phyloP scores from a whole-genome alignment of 2,329 filamentous ascomycete genomes.

The Pestalotiopsis sp. region DNA sequence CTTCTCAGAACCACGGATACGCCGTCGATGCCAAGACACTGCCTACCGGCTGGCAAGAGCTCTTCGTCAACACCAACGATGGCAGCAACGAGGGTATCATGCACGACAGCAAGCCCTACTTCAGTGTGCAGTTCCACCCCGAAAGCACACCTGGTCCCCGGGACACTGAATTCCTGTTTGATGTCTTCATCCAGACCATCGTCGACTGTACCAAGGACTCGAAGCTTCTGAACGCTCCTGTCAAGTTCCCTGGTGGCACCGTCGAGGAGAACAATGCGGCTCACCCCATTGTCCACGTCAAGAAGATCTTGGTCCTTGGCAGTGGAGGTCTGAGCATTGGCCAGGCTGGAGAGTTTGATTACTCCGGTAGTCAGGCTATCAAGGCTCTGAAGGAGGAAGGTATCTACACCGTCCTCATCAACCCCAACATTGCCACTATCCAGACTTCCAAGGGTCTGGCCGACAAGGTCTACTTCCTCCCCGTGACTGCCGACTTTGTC shows the following conservation, averaged over 20 bases:
- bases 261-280: constrained; percentile 75
- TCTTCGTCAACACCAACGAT: constrained; percentile 98
- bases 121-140: constrained; percentile 99
- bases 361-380: constrained; percentile 97
- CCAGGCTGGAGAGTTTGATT: constrained; percentile 98
- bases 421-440: constrained; percentile 98
- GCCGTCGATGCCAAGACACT: constrained; percentile 83
- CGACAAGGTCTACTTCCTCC: constrained; percentile 98
- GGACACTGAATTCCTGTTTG: constrained; percentile 95
- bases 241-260: constrained; percentile 85
- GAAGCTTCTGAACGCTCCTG: constrained; percentile 69
- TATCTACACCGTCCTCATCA: constrained; percentile 97
- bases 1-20: constrained; percentile 97
- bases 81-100: constrained; percentile 98
- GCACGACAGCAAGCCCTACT: constrained; percentile 83
- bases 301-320: constrained; percentile 93
- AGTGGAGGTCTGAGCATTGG: constrained; percentile 96
- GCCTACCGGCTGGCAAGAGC: constrained; percentile 81
- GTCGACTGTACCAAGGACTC: constrained; percentile 69
- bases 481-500: constrained; percentile 95
- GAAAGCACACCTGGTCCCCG: constrained; percentile 94
- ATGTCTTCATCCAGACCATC: constrained; percentile 92
- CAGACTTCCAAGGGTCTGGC: constrained; percentile 97
- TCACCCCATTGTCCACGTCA: constrained; percentile 80
- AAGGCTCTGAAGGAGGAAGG: constrained; percentile 98